Conservation (phyloP, 352 stramenopile genomes). For the Bremia lactucae region DNA sequence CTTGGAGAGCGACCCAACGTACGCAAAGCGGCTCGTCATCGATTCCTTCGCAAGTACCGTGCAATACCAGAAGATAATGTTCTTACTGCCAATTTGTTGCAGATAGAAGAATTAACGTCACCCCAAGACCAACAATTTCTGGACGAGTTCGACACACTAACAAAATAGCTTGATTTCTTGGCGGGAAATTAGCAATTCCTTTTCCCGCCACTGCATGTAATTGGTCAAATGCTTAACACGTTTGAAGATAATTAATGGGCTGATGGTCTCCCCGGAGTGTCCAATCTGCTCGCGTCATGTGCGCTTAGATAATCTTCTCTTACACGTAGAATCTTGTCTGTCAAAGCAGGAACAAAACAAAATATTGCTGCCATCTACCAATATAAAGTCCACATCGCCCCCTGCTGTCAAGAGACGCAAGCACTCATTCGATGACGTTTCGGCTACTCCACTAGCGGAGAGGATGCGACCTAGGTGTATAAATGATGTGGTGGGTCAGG, state of each 20-base stretch:
- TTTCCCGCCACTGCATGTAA: slow-evolving; percentile 13
- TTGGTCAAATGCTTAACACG: slow-evolving; percentile 7
- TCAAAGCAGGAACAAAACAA: slow-evolving; percentile 22
- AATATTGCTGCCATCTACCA: slow-evolving; percentile 5
- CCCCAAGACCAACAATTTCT: slow-evolving; percentile 18
- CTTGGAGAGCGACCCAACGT: slow-evolving; percentile 18
- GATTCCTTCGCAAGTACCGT: slow-evolving; percentile 24
- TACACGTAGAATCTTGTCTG: slow-evolving; percentile 63
- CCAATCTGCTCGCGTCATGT: slow-evolving; percentile 76
- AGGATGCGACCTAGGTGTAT: slow-evolving; percentile 55
- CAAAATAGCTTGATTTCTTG: no score
- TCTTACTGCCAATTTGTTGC: slow-evolving; percentile 21
- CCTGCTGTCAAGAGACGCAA: slow-evolving; percentile 43
- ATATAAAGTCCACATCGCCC: slow-evolving; percentile 11
- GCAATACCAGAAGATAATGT: slow-evolving; percentile 26
- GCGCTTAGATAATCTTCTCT: slow-evolving; percentile 51
- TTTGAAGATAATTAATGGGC: background rate
- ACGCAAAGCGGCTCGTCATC: slow-evolving; percentile 18
- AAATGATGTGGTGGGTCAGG: slow-evolving; percentile 54
- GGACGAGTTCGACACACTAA: slow-evolving; percentile 22
- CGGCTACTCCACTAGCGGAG: slow-evolving; percentile 51
- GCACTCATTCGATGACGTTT: slow-evolving; percentile 14
- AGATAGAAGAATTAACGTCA: slow-evolving; percentile 21
- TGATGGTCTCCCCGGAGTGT: slow-evolving; percentile 34
- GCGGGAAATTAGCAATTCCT: slow-evolving; percentile 3